Conservation (phyloP, 192 early-diverging fungal genomes). For the Umbelopsis sp. region DNA sequence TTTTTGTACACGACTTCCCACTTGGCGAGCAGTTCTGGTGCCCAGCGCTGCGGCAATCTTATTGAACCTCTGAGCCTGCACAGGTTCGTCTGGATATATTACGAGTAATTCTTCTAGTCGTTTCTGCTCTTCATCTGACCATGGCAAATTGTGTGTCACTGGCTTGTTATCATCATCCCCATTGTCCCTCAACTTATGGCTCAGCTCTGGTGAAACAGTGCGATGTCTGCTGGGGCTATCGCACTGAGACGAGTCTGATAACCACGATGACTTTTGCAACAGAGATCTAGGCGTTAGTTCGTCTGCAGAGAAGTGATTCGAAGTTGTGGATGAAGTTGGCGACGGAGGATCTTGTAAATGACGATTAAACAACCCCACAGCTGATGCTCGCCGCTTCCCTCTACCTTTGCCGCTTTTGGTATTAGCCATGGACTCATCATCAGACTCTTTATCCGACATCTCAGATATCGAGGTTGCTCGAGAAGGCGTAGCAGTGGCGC, state of each 20-base stretch:
- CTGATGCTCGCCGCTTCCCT: slow-evolving; percentile 32
- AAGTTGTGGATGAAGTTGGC: not conserved
- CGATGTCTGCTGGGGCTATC: not conserved
- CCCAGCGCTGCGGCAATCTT: slow-evolving; percentile 73
- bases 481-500: slow-evolving; percentile 12
- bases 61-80: slow-evolving; percentile 68
- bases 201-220: slow-evolving; percentile 6
- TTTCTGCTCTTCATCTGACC: slow-evolving; percentile 71
- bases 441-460: slow-evolving; percentile 32
- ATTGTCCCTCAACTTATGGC: not conserved
- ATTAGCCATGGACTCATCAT: slow-evolving; percentile 5
- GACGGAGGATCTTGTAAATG: slow-evolving; percentile 3
- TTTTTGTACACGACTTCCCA: slow-evolving; percentile 79
- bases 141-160: slow-evolving; percentile 65
- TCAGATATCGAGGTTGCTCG: slow-evolving; percentile 33
- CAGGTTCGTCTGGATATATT: slow-evolving; percentile 70
- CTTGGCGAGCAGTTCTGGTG: slow-evolving; percentile 72
- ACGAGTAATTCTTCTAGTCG: slow-evolving; percentile 61
- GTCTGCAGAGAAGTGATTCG: not conserved
- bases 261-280: slow-evolving; percentile 1
- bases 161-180: slow-evolving; percentile 47
- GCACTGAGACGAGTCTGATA: not conserved
- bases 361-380: not conserved
- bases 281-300: slow-evolving; percentile 2
- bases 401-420: slow-evolving; percentile 21